A percentile compares a stretch with the other conserved stretches of the same genome.
Conservation (phyloP, 805 yeast genomes). For the Komagataella mondaviorum region DNA sequence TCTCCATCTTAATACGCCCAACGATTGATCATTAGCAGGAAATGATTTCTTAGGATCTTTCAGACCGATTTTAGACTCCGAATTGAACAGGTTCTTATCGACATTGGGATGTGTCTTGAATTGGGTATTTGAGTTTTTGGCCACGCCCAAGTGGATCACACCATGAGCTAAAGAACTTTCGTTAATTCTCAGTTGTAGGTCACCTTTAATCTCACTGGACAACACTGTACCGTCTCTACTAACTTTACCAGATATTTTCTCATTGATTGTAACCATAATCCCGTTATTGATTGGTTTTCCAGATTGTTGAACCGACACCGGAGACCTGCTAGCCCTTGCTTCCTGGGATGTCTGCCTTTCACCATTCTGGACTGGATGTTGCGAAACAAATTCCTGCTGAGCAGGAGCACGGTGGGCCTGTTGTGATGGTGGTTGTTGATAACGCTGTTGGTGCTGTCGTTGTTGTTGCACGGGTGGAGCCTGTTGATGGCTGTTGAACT, state of each 20-base stretch:
- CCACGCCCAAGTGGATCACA: conserved; percentile 42
- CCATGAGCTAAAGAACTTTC: conserved; percentile 59
- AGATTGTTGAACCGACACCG: conserved; percentile 10
- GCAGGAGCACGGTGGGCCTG: conserved; percentile 10
- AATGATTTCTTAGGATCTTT: conserved; percentile 70
- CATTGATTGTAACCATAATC: conserved; percentile 64
- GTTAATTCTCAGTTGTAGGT: conserved; percentile 76
- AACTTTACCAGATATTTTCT: conserved; percentile 64
- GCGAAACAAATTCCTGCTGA: background rate
- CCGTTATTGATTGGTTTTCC: conserved; percentile 49
- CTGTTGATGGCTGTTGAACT: conserved; percentile 12
- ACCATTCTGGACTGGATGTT: background rate
- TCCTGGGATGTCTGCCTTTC: background rate
- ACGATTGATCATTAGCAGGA: conserved; percentile 82
- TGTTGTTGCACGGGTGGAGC: conserved; percentile 8
- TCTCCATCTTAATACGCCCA: conserved; percentile 92
- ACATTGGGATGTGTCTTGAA: conserved; percentile 96
- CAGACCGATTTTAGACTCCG: conserved; percentile 47
- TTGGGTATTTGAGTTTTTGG: conserved; percentile 37
- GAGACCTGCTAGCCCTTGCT: background rate
- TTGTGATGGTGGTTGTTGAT: conserved; percentile 8
- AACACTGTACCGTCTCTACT: conserved; percentile 70
- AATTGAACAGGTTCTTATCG: conserved; percentile 58
- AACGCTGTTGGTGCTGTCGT: conserved; percentile 4
- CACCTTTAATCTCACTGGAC: conserved; percentile 78